These are phyloP conservation scores for Cystobasidium sp. DNA, from an alignment of 1,284 basidiomycete genomes.

Conservation along the genomic window DNA sequence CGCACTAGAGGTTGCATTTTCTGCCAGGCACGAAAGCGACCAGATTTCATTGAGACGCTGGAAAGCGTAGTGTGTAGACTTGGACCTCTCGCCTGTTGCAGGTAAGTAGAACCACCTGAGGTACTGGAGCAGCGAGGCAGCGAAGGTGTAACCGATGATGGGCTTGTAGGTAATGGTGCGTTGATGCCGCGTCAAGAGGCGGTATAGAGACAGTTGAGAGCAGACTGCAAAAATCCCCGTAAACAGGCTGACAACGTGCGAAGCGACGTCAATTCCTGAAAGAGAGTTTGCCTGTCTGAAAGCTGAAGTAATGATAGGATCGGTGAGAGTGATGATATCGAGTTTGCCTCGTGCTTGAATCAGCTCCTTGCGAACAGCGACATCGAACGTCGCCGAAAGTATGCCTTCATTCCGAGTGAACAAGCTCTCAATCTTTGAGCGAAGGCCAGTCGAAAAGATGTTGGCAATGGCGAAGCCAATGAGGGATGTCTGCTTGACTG, in stretches of 20 bases:
- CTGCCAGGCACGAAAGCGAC: constrained; percentile 6
- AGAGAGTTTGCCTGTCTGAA: constrained; percentile 13
- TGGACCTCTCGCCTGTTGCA: not conserved
- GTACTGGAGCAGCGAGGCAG: constrained; percentile 9
- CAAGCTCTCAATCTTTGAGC: not conserved
- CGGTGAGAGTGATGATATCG: constrained; percentile 4
- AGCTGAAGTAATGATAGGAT: not conserved
- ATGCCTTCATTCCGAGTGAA: constrained; percentile 12
- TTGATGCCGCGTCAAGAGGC: not conserved
- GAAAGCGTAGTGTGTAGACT: constrained; percentile 12
- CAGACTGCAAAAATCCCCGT: not conserved
- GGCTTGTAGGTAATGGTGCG: not conserved
- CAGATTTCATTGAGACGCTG: constrained; percentile 15
- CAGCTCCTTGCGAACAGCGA: constrained; percentile 4
- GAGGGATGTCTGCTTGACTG: constrained; percentile 1
- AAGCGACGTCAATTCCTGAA: not conserved
- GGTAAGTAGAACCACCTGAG: constrained; percentile 4
- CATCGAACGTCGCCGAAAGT: constrained; percentile 5
- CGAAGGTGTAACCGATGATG: constrained; percentile 13
- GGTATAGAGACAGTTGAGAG: constrained; percentile 12
- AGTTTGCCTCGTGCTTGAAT: constrained; percentile 4
- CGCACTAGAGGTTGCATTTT: constrained; percentile 3
- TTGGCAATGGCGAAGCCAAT: not conserved
- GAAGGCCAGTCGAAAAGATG: constrained; percentile 7
- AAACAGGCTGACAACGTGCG: constrained; percentile 11